phyloP scores from a whole-genome alignment of 495 filamentous ascomycete species.

The Hypoxylon lienhwacheense region DNA sequence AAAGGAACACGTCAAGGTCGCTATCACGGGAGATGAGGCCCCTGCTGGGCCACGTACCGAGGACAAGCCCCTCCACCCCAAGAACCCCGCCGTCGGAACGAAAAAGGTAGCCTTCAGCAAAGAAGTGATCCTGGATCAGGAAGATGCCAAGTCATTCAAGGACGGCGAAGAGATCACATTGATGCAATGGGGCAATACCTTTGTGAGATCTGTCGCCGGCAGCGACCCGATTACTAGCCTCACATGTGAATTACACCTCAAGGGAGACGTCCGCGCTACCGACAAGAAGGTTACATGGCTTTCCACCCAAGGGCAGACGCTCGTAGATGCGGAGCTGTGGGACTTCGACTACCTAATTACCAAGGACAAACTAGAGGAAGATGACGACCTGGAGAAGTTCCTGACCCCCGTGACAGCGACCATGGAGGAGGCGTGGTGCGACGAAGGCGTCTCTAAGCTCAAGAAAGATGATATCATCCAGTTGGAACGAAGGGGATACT shows the following conservation, averaged over 20 bases:
- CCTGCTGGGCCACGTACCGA: conserved; percentile 65
- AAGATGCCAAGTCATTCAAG: conserved; percentile 77
- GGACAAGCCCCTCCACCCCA: conserved; percentile 81
- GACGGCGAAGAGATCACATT: conserved; percentile 90
- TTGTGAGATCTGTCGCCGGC: conserved; percentile 63
- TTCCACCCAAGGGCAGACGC: conserved; percentile 68
- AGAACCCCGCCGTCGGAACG: conserved; percentile 78
- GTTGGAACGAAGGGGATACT: conserved; percentile 92
- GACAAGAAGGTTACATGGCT: conserved; percentile 96
- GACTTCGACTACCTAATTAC: conserved; percentile 92
- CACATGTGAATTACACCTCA: conserved; percentile 77
- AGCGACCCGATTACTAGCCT: conserved; percentile 64
- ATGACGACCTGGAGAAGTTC: conserved; percentile 79
- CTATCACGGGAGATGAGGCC: conserved; percentile 63
- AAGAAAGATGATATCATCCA: conserved; percentile 87
- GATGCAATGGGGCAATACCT: conserved; percentile 95
- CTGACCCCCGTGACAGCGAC: conserved; percentile 75
- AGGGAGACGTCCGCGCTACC: conserved; percentile 90
- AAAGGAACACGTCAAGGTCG: conserved; percentile 67
- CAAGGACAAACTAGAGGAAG: conserved; percentile 84
- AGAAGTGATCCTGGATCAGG: conserved; percentile 78
- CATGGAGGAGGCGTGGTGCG: conserved; percentile 72
- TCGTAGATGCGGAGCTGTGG: conserved; percentile 80
- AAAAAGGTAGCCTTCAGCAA: conserved; percentile 81
- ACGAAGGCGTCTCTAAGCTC: conserved; percentile 74